Evolutionary conservation across 805 yeast genomes (phyloP), one percentile per base, ranked within the genome.

Genomic region (Candida manassasensis): DNA sequence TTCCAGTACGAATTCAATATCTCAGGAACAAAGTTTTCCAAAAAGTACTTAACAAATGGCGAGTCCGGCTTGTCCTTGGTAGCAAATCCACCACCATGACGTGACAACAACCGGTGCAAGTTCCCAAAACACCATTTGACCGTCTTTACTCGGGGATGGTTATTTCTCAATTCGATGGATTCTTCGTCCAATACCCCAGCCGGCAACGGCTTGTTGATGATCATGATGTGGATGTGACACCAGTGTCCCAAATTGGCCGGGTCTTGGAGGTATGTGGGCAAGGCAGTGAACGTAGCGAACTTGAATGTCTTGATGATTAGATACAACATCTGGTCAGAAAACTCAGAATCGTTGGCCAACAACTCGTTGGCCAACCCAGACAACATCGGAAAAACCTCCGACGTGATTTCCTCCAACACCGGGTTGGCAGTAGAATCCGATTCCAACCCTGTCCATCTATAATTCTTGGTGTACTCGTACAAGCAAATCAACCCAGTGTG

Each of bases 401-500:
- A 45, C 8, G 69, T 45, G 8, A 65, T 50, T 21, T 61, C 66
- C 32, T 67, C 68, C 38, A 67, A 52, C 11, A 67, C 61, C 2
- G 70, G 69, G 44, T 67, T 67, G 21, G 49, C 41, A 11, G 49
- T 34, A 31, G 40, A 48, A 1, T 49, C 53, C 0, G 62, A 55
- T 38, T 83, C 85, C 25, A 84, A 56, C 10, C 59, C 55, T 3
- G 61, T 49, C 59, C 62, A 67, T 36, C 70, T 53, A 47, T 67
- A 67, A 40, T 59, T 58, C 39, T 59, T 61, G 24, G 69, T 52
- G 42, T 67, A 67, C 39, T 67, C 68, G 34, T 53, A 62, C 36
- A 65, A 53, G 44, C 67, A 59, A 32, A 67, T 48, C 43, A 67
- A 57, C 0, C 67, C 71, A 3, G 67, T 57, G 47, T 53, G 54